Conservation (phyloP, 2,329 filamentous ascomycete species). For the Fusarium nurragi region DNA sequence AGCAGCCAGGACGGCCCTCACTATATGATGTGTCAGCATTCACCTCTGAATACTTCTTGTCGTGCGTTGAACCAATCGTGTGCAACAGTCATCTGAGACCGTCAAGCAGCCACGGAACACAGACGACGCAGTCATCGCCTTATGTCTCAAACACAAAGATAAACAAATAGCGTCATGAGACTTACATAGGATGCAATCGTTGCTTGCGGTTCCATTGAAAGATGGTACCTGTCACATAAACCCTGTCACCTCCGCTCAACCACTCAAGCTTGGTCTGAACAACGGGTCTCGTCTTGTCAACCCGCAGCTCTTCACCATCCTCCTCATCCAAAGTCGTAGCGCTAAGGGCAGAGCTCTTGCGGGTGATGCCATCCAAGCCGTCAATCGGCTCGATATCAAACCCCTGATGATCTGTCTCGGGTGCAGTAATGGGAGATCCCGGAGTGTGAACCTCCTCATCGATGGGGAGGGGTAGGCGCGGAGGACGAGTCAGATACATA, state of each 20-base stretch:
- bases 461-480: conserved; percentile 89
- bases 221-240: conserved; percentile 97
- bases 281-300: conserved; percentile 78
- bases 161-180: conserved; percentile 40
- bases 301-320: conserved; percentile 77
- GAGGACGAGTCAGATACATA: conserved; percentile 76
- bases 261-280: conserved; percentile 89
- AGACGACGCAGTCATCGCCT: conserved; percentile 37
- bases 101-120: conserved; percentile 41
- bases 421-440: conserved; percentile 86
- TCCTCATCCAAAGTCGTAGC: conserved; percentile 79
- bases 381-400: conserved; percentile 64
- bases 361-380: conserved; percentile 58
- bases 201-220: conserved; percentile 98
- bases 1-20: conserved; percentile 67
- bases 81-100: conserved; percentile 38
- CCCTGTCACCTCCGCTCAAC: conserved; percentile 82
- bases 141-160: conserved; percentile 35
- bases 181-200: conserved; percentile 84
- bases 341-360: conserved; percentile 68
- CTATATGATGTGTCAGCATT: conserved; percentile 49
- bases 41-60: conserved; percentile 1
- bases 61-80: conserved; percentile 7
- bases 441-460: conserved; percentile 91
- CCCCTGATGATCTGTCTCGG: conserved; percentile 67